These are phyloP conservation scores for Marvania coccoides DNA, from an alignment of 139 green algal species.

Conservation along the genomic window DNA sequence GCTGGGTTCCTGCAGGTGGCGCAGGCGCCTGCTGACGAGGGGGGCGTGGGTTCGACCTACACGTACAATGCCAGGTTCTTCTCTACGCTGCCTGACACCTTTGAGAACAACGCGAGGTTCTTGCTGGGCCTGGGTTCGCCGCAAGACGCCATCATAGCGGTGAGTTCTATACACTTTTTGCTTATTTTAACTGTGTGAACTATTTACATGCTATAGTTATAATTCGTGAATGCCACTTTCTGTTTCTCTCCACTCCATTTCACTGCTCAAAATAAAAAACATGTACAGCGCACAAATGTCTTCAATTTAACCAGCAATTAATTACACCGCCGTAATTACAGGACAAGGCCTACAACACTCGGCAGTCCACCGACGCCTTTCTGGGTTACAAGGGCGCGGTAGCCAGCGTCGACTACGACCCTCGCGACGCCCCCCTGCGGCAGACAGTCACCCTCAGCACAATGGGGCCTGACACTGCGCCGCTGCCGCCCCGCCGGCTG, in stretches of 20 bases:
- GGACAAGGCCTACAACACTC: conserved; percentile 26
- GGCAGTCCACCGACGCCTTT: conserved; percentile 8
- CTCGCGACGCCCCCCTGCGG: conserved; percentile 7
- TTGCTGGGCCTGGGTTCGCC: conserved; percentile 24
- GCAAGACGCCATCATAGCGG: conserved; percentile 17
- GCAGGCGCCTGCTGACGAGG: conserved; percentile 6
- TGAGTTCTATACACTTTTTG: not conserved
- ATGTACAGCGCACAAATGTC: too few relatives aligned
- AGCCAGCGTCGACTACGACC: conserved; percentile 16
- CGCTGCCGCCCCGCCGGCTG: conserved; percentile 19
- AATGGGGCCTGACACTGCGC: conserved; percentile 7
- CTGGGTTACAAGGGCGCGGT: conserved; percentile 8
- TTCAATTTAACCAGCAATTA: too few relatives aligned
- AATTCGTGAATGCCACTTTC: too few relatives aligned
- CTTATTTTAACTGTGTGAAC: not conserved
- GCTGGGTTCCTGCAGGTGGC: conserved; percentile 7
- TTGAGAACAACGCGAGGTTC: conserved; percentile 16
- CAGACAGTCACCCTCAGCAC: conserved; percentile 16
- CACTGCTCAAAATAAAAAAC: too few relatives aligned
- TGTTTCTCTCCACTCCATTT: too few relatives aligned
- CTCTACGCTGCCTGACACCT: conserved; percentile 26
- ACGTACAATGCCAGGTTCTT: conserved; percentile 17
- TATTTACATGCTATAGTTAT: not conserved
- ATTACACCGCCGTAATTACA: too few relatives aligned
- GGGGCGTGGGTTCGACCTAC: conserved; percentile 8